Evolutionary conservation across 2,329 filamentous ascomycete species (phyloP).

Genomic region (Diplocarpon rosae): DNA sequence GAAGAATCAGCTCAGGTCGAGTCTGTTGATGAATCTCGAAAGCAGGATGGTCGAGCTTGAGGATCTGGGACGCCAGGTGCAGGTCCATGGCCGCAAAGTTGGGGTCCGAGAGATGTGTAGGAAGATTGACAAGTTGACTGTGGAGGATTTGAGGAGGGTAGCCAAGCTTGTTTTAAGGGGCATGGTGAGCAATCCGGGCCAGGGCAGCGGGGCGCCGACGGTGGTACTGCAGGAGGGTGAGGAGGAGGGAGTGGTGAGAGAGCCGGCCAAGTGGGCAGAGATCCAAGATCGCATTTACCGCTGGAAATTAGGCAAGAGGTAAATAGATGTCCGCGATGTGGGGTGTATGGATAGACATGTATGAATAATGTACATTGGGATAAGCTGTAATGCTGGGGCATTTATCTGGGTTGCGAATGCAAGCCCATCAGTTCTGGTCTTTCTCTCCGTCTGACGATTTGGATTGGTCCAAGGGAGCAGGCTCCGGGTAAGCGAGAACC

Average conservation of each 20-base stretch:
- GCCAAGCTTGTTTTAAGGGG: slow-evolving; percentile 71
- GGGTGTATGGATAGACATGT: slow-evolving; percentile 2
- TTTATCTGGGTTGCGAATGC: no score
- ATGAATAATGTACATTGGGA: slow-evolving; percentile 7
- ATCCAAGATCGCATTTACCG: slow-evolving; percentile 76
- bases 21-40: slow-evolving; percentile 93
- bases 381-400: no score
- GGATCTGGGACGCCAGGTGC: slow-evolving; percentile 86
- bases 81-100: slow-evolving; percentile 90
- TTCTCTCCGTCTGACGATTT: no score
- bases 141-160: slow-evolving; percentile 71
- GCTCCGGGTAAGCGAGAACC: no score
- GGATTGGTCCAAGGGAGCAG: no score
- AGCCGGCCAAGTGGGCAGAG: slow-evolving; percentile 70
- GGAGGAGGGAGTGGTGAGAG: slow-evolving; percentile 51
- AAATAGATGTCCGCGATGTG: slow-evolving; percentile 6
- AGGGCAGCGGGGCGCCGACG: slow-evolving; percentile 78
- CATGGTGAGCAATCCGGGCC: slow-evolving; percentile 59
- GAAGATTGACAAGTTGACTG: slow-evolving; percentile 71
- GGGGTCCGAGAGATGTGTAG: slow-evolving; percentile 88
- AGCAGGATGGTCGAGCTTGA: slow-evolving; percentile 95
- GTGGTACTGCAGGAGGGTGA: slow-evolving; percentile 91
- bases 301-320: slow-evolving; percentile 68
- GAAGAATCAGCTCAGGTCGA: slow-evolving; percentile 90
- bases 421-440: no score